phyloP scores from a whole-genome alignment of 371 early-diverging fungal species.

The Apophysomyces ossiformis region DNA sequence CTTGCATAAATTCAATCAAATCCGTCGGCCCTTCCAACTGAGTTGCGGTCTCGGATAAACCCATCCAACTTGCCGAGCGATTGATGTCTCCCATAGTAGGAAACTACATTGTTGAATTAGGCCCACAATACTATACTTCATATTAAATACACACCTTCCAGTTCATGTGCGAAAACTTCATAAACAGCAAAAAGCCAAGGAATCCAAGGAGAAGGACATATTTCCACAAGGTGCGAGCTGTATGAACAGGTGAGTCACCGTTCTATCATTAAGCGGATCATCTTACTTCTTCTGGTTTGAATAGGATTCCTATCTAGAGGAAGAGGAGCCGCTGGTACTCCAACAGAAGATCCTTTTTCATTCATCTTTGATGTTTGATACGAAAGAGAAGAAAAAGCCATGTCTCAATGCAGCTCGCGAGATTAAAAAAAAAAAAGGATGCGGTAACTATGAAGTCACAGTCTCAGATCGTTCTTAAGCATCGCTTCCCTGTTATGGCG shows the following conservation, averaged over 20 bases:
- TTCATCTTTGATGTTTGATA: too few species aligned
- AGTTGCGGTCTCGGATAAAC: not conserved
- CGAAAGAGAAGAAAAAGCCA: too few species aligned
- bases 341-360: too few species aligned
- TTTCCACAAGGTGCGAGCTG: not conserved
- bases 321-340: not conserved
- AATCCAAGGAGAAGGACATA: not conserved
- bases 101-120: not conserved
- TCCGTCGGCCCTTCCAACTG: conserved; percentile 7
- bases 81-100: not conserved
- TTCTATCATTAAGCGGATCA: not conserved
- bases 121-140: not conserved
- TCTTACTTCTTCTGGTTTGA: not conserved
- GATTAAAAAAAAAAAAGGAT: too few species aligned
- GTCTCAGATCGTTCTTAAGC: too few species aligned
- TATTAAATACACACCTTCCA: not conserved
- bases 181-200: not conserved
- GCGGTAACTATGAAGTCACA: too few species aligned
- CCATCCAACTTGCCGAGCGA: not conserved
- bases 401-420: too few species aligned
- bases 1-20: conserved; percentile 8
- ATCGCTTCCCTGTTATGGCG: too few species aligned
- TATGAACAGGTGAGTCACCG: not conserved
- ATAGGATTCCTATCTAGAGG: not conserved
- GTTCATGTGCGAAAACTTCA: not conserved